Conservation (phyloP, 2,329 filamentous ascomycete species). For the Phialocephala sp. region DNA sequence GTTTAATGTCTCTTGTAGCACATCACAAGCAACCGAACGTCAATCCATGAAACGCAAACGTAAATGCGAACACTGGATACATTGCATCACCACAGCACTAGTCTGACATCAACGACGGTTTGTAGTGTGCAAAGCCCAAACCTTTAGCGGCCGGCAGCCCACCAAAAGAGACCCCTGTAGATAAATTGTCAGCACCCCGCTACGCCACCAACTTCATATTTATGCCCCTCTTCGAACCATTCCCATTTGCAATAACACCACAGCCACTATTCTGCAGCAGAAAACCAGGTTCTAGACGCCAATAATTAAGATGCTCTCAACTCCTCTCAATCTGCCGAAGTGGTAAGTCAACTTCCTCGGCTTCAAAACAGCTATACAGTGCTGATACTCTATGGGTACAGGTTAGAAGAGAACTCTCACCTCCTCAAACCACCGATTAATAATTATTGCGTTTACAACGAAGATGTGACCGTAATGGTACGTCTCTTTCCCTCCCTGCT, state of each 20-base stretch:
- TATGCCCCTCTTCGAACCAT: constrained; percentile 8
- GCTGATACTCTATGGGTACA: constrained; percentile 47
- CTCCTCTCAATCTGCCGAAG: constrained; percentile 42
- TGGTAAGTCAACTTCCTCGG: constrained; percentile 31
- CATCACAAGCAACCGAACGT: not conserved
- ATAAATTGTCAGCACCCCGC: constrained; percentile 12
- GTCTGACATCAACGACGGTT: not conserved
- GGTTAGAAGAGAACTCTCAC: constrained; percentile 90
- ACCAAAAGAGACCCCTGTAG: constrained; percentile 10
- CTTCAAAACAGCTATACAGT: not conserved
- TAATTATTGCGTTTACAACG: constrained; percentile 96
- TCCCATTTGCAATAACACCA: not conserved
- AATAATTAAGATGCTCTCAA: constrained; percentile 34
- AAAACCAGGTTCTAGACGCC: not conserved
- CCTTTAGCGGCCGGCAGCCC: not conserved
- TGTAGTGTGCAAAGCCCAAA: too few relatives aligned
- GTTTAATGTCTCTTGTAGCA: not conserved
- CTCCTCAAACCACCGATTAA: constrained; percentile 86
- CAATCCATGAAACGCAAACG: not conserved
- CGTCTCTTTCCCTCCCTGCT: constrained; percentile 14
- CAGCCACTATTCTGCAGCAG: not conserved
- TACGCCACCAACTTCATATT: constrained; percentile 12
- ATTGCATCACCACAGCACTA: not conserved
- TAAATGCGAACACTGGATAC: too few relatives aligned
- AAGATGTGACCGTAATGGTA: constrained; percentile 82